Conservation (phyloP, 208 protist species). For the Leishmania major region DNA sequence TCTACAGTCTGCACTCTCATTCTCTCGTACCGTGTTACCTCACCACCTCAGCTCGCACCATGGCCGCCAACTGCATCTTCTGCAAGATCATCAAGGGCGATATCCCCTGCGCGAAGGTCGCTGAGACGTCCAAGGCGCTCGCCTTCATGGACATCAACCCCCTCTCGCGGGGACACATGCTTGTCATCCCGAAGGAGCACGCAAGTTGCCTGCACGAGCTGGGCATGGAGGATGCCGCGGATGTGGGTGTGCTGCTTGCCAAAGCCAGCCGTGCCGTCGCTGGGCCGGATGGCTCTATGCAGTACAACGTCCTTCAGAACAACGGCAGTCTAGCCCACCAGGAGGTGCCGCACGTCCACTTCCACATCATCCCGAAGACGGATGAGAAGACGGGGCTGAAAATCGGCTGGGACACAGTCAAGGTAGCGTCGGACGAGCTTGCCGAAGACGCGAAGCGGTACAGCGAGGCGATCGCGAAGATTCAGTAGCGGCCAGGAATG, state of each 20-base stretch:
- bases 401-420: conserved; percentile 69
- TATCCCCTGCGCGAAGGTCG: conserved; percentile 88
- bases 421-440: conserved; percentile 58
- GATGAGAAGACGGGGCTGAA: conserved; percentile 58
- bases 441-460: conserved; percentile 69
- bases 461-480: conserved; percentile 60
- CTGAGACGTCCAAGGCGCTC: conserved; percentile 75
- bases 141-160: conserved; percentile 93
- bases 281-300: conserved; percentile 47
- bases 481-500: conserved; percentile 2
- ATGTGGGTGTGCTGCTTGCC: conserved; percentile 58
- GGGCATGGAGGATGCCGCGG: conserved; percentile 69
- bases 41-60: conserved; percentile 3
- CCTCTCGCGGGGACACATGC: conserved; percentile 76
- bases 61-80: conserved; percentile 77
- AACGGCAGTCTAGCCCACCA: conserved; percentile 92
- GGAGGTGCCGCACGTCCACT: conserved; percentile 94
- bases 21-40: not conserved
- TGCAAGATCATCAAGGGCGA: conserved; percentile 83
- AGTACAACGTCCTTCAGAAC: conserved; percentile 96
- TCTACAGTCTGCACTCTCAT: not conserved
- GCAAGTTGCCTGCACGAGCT: conserved; percentile 82
- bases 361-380: conserved; percentile 94
- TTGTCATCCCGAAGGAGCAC: conserved; percentile 87
- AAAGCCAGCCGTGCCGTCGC: conserved; percentile 69